Evolutionary conservation across 2,329 filamentous ascomycete genomes (phyloP), one percentile per base, ranked within the genome.

Genomic region (Aspergillus cejpii): DNA sequence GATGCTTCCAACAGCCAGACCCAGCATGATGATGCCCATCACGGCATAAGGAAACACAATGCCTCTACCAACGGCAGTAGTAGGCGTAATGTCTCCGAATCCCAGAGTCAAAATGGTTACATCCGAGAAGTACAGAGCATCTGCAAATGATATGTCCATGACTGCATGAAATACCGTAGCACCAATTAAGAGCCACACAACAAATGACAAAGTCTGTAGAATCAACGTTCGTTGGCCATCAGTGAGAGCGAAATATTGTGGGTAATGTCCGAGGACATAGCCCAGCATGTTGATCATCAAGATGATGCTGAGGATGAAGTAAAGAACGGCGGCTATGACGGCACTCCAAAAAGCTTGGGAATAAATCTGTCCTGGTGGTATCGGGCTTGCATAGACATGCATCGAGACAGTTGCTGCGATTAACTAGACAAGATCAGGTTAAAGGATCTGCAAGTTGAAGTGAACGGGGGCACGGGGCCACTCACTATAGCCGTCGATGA

Each of bases 291-390:
- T 95, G 44, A 87, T 66, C 52, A 84, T 77, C 65, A 95, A 81
- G 28, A 94, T 75, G 37, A 84, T 79, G 0, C 86, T 84, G 42
- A 86, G 84, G 12, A 91, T 60, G 44, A 91, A 84, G 67, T 95
- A 95, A 15, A 94, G 75, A 2, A 80, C 70, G 5, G 88, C 85
- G 2, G 88, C 83, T 55, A 87, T 87, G 14, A 94, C 76, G 20
- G 81, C 89, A 59, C 94, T 94, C 76, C 84, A 95, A 59, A 86
- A 95, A 1, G 87, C 87, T 63, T 94, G 85, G 0, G 86, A 88
- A 74, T 85, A 83, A 0, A 68, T 69, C 49, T 80, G 52, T 72
- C 75, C 50, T 44, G 71, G 59, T 40, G 63, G 39, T 57, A 74
- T 48, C 24, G 75, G 70, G 55, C 70, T 65, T 0, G 77, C 76